These are phyloP conservation scores for Phylloporus sp. DNA, from an alignment of 768 basidiomycete species.

Conservation along the genomic window DNA sequence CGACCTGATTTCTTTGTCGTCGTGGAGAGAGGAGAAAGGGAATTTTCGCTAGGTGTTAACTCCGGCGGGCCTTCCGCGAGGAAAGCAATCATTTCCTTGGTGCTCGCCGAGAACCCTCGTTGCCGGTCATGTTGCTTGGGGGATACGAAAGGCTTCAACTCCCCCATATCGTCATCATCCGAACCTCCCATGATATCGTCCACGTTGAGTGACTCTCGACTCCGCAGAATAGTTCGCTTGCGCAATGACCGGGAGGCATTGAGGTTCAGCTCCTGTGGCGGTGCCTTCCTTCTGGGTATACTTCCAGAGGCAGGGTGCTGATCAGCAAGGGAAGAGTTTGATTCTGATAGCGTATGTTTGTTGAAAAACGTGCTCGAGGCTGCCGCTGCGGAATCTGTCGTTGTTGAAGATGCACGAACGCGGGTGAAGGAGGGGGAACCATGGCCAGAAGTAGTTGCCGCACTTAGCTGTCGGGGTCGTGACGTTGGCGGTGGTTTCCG, in stretches of 20 bases:
- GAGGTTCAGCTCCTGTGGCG: conserved; percentile 29
- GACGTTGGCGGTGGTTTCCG: conserved; percentile 33
- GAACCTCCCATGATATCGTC: conserved; percentile 72
- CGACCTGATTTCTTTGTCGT: conserved; percentile 49
- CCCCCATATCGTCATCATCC: conserved; percentile 49
- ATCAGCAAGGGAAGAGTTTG: conserved; percentile 29
- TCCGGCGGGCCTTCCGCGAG: conserved; percentile 55
- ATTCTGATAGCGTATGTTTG: conserved; percentile 27
- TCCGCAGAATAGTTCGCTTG: conserved; percentile 48
- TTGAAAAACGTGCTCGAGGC: conserved; percentile 14
- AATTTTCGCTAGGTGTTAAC: conserved; percentile 34
- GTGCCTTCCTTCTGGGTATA: conserved; percentile 19
- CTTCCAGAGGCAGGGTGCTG: conserved; percentile 22
- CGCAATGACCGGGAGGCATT: conserved; percentile 16
- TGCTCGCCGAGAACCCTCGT: conserved; percentile 39
- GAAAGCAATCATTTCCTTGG: conserved; percentile 52
- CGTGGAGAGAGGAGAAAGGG: conserved; percentile 34
- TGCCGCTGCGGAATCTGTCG: conserved; percentile 25
- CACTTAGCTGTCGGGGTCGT: conserved; percentile 45
- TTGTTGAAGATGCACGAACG: conserved; percentile 31
- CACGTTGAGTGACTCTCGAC: conserved; percentile 66
- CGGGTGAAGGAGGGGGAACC: conserved; percentile 25
- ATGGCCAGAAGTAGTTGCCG: conserved; percentile 37
- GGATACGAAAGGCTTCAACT: conserved; percentile 31
- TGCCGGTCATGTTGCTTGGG: conserved; percentile 35